Base-by-base conservation (phyloP, 2,329 filamentous ascomycete species). In the Colletotrichum sp. region DNA sequence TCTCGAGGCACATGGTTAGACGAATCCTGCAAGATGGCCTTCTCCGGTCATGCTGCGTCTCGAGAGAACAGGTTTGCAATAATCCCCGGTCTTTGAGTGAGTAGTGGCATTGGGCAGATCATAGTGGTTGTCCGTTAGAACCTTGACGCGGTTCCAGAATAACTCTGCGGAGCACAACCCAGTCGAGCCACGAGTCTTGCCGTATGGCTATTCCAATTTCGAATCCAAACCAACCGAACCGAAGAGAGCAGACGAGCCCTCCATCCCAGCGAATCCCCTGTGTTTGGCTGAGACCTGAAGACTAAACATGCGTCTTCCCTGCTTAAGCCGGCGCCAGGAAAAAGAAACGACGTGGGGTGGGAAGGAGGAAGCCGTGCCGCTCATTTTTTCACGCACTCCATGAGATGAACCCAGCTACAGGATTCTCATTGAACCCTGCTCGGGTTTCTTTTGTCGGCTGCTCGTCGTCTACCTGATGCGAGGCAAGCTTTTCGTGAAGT, bases 301-400 rank as follows among this genome's bases (percentile, higher is more conserved):
- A 28, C 57, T 67, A 55, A 74, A 65, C 44, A 69, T 69, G 73
- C 64, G 32, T 32, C 30, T 76, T 69, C 70, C 74, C 65, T 76
- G 70, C 70, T 74, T 74, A 57, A 55, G 52, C 48, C 48, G 59
- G 67, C 59, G 30, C 32, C 10, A 65, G 24, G 65, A 76, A 76
- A 75, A 76, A 76, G 74, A 72, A 76, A 76, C 24, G 59, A 60
- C 74, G 22, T 62, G 64, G 74, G 74, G 60, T 68, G 64, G 69
- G 26, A 72, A 16, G 28, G 36, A 64, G 65, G 36, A 71, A 55
- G 36, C 70, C 57, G 70, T 69, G 74, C 64, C 64, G 64, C 44
- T 52, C 64, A 48, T 69, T 44, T 65, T 64, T 39, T 28, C 60
- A 74, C 64, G 15, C 71, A 65, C 57, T 59, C 60, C 26, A 73